phyloP scores from a whole-genome alignment of 2,329 filamentous ascomycete species.

The Aspergillus brunneoviolaceus region DNA sequence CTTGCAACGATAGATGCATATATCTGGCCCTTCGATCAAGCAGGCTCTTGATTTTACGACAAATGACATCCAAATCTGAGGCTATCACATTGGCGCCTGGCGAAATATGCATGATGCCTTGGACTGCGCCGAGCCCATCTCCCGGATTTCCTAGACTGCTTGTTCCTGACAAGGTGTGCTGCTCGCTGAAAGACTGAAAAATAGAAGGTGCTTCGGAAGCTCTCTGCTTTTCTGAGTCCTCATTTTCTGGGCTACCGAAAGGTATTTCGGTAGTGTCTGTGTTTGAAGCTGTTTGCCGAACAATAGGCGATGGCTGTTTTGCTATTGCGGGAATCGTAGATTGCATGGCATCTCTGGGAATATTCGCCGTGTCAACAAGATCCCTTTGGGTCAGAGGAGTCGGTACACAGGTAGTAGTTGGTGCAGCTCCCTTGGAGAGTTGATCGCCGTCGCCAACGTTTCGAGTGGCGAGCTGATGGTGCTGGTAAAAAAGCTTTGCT shows the following conservation, averaged over 20 bases:
- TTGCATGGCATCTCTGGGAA: neutral
- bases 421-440: neutral
- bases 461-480: slow-evolving; percentile 68
- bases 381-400: neutral
- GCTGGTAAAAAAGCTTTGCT: slow-evolving; percentile 93
- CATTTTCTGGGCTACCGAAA: neutral
- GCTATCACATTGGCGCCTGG: slow-evolving; percentile 77
- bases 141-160: slow-evolving; percentile 37
- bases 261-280: neutral
- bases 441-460: slow-evolving; percentile 31
- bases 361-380: neutral
- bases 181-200: neutral
- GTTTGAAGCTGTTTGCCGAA: neutral
- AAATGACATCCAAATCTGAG: slow-evolving; percentile 80
- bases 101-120: slow-evolving; percentile 63
- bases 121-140: slow-evolving; percentile 60
- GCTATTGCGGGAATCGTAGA: neutral
- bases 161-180: neutral
- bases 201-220: slow-evolving; percentile 1
- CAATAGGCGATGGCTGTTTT: neutral
- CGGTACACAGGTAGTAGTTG: neutral
- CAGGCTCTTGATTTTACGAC: slow-evolving; percentile 86
- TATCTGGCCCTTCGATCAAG: slow-evolving; percentile 86
- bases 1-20: slow-evolving; percentile 79
- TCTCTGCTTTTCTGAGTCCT: neutral